Conservation (phyloP, 139 green algal genomes). For the Chlamydomonas sp. region DNA sequence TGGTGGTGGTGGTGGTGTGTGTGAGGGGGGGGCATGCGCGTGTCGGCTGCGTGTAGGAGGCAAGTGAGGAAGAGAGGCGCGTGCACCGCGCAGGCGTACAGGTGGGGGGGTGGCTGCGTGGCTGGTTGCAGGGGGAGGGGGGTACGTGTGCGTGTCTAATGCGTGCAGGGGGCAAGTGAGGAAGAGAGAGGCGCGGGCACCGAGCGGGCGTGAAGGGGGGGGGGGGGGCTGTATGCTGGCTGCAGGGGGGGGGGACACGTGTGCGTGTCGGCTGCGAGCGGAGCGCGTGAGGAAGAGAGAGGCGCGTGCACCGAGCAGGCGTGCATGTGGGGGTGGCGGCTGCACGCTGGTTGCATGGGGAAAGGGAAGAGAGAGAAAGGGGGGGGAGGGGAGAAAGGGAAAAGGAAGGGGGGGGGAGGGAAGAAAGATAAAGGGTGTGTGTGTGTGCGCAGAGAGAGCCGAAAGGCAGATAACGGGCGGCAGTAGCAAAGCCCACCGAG, state of each 20-base stretch:
- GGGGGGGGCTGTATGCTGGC: no score
- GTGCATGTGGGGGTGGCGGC: slow-evolving; percentile 19
- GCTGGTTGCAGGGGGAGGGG: neutral
- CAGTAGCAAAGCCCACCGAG: no score
- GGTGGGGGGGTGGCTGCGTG: slow-evolving; percentile 8
- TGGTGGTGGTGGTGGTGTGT: no score
- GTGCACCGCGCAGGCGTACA: slow-evolving; percentile 32
- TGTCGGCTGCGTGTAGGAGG: slow-evolving; percentile 39
- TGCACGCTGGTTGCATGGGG: neutral
- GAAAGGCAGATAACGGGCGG: no score
- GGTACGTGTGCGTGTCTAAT: no score
- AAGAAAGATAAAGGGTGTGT: no score
- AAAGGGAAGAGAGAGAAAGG: no score
- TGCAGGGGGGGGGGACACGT: no score
- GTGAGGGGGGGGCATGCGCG: no score
- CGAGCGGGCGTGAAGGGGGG: slow-evolving; percentile 26
- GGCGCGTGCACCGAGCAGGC: slow-evolving; percentile 29
- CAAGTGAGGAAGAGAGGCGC: slow-evolving; percentile 38
- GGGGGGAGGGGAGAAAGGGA: no score
- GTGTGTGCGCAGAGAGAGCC: no score
- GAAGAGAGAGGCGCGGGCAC: slow-evolving; percentile 37
- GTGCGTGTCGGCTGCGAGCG: slow-evolving; percentile 41
- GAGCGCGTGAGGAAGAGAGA: slow-evolving; percentile 38
- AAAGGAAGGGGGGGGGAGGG: no score
- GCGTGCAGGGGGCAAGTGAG: slow-evolving; percentile 38